Percentiles rank a stretch among this genome's conserved stretches.
These are phyloP conservation scores for Vigna nakashimae DNA, from an alignment of 306 rosid genomes.

Conservation along the genomic window DNA sequence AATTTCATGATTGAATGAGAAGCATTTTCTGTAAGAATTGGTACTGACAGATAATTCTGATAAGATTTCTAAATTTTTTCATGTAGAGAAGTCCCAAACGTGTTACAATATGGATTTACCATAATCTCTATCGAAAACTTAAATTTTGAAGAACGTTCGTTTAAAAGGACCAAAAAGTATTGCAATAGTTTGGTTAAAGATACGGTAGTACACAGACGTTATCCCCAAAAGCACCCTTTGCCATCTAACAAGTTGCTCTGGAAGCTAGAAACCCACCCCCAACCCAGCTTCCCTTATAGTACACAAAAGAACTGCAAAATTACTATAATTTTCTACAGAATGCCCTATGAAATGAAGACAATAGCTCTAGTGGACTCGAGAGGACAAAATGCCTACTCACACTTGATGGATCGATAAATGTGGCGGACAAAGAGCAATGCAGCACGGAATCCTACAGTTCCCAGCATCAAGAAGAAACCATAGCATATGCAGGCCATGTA, in stretches of 20 bases:
- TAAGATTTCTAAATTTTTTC: not conserved
- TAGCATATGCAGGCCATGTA: slow-evolving; percentile 65
- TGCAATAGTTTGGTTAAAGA: slow-evolving; percentile 52
- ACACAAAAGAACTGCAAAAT: slow-evolving; percentile 65
- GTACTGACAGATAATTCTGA: not conserved
- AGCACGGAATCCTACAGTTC: slow-evolving; percentile 55
- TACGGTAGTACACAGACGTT: slow-evolving; percentile 68
- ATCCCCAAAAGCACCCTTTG: slow-evolving; percentile 51
- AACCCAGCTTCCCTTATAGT: slow-evolving; percentile 53
- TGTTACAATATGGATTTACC: not conserved
- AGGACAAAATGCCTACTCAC: slow-evolving; percentile 58
- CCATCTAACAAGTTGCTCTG: slow-evolving; percentile 53
- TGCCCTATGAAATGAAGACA: slow-evolving; percentile 55
- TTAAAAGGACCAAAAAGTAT: slow-evolving; percentile 45
- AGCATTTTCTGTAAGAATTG: not conserved
- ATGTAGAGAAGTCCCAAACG: not conserved
- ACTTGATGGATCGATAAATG: slow-evolving; percentile 60
- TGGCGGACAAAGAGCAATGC: slow-evolving; percentile 57
- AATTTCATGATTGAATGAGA: not conserved
- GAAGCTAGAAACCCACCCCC: slow-evolving; percentile 53
- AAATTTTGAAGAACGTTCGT: slow-evolving; percentile 6
- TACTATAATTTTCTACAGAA: slow-evolving; percentile 62
- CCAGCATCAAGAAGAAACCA: slow-evolving; percentile 63
- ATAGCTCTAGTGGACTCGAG: slow-evolving; percentile 35
- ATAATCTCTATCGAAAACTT: not conserved